phyloP scores from a whole-genome alignment of 2,329 filamentous ascomycete genomes.

The Penicillium oxalicum region DNA sequence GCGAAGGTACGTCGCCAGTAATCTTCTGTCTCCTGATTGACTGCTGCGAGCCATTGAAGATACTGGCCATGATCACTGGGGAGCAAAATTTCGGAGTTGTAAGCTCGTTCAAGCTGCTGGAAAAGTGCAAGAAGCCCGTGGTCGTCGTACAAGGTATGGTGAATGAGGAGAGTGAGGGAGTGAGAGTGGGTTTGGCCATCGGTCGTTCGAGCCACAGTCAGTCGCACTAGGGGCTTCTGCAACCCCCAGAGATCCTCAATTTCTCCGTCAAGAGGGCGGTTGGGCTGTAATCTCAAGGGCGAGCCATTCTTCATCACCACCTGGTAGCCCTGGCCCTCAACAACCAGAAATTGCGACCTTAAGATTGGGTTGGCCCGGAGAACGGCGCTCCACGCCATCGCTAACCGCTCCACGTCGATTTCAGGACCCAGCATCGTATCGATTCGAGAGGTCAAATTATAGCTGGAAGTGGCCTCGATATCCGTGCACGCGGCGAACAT shows the following conservation, averaged over 20 bases:
- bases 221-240: not conserved
- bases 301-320: not conserved
- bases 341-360: not conserved
- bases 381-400: not conserved
- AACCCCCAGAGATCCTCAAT: not conserved
- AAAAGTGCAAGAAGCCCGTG: not conserved
- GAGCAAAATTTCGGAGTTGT: not conserved
- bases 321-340: not conserved
- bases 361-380: not conserved
- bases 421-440: not conserved
- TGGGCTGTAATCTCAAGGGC: not conserved
- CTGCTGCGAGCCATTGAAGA: not conserved
- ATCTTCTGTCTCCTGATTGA: not conserved
- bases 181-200: not conserved
- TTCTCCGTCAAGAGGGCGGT: not conserved
- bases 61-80: not conserved
- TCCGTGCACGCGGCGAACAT: not conserved
- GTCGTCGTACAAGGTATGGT: not conserved
- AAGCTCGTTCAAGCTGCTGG: not conserved
- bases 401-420: not conserved
- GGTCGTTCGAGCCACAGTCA: not conserved
- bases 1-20: not conserved
- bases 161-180: not conserved
- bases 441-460: not conserved
- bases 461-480: not conserved